Evolutionary conservation across 2,329 filamentous ascomycete genomes (phyloP).

Genomic region (Paecilomyces variotii): DNA sequence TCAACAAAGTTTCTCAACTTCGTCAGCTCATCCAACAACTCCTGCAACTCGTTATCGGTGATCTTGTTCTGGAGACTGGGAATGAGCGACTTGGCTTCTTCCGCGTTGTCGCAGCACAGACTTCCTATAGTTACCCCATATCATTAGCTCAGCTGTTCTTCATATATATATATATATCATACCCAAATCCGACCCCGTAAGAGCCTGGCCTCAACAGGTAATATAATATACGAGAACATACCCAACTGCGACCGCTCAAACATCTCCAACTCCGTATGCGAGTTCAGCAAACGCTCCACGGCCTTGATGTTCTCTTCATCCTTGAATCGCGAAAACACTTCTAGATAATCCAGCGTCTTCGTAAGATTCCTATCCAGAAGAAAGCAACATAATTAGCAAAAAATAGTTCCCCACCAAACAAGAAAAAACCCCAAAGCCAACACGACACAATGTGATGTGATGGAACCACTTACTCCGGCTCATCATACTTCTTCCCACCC

Average conservation of each 20-base stretch:
- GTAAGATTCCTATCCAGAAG: conserved; percentile 53
- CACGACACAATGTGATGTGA: background rate
- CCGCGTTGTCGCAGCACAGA: conserved; percentile 81
- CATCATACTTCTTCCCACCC: conserved; percentile 72
- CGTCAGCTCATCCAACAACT: conserved; percentile 81
- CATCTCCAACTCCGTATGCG: conserved; percentile 68
- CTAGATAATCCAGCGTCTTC: conserved; percentile 86
- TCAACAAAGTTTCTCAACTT: conserved; percentile 56
- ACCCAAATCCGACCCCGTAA: no score
- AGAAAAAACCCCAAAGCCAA: background rate
- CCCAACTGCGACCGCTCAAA: conserved; percentile 92
- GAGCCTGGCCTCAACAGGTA: no score
- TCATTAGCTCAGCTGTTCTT: conserved; percentile 1
- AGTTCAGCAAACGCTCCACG: conserved; percentile 78
- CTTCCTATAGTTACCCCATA: conserved; percentile 53
- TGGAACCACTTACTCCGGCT: conserved; percentile 60
- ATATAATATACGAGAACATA: conserved; percentile 34
- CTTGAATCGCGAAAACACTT: conserved; percentile 93
- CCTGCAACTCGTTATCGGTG: conserved; percentile 76
- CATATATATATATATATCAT: no score
- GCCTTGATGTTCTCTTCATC: conserved; percentile 89
- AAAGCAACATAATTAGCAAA: background rate
- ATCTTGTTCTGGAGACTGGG: conserved; percentile 86
- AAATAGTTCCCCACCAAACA: background rate
- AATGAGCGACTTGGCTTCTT: conserved; percentile 94